These are phyloP conservation scores for Corymbia citriodora DNA, from an alignment of 441 rosid species.

Conservation along the genomic window DNA sequence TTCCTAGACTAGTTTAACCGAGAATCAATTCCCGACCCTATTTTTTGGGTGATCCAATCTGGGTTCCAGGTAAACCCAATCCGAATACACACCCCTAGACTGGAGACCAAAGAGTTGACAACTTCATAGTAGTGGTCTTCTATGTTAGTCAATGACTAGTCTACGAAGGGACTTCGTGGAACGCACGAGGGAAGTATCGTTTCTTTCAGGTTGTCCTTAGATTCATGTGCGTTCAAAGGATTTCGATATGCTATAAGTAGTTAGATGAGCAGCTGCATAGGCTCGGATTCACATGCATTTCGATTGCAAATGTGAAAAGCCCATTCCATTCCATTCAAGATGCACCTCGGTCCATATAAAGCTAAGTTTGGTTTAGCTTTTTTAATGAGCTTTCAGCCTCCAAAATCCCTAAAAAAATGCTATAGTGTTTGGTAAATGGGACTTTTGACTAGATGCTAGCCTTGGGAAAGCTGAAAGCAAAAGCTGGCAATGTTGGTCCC, in stretches of 20 bases:
- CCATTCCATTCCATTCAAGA: background rate
- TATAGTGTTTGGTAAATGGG: too few relatives aligned
- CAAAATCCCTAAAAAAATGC: too few relatives aligned
- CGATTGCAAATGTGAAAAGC: background rate
- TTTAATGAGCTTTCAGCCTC: too few relatives aligned
- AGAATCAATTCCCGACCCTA: too few relatives aligned
- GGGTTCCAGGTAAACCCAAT: too few relatives aligned
- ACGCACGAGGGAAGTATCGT: background rate
- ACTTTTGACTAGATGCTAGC: too few relatives aligned
- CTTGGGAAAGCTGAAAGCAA: too few relatives aligned
- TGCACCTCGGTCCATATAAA: background rate
- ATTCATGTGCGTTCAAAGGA: background rate
- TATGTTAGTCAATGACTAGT: background rate
- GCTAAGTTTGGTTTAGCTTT: too few relatives aligned
- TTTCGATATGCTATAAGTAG: background rate
- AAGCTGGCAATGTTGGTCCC: too few relatives aligned
- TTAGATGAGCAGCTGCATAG: background rate
- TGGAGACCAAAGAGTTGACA: background rate
- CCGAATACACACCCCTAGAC: too few relatives aligned
- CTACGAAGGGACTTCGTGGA: background rate
- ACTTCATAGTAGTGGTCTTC: rapidly evolving
- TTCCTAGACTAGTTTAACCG: too few relatives aligned
- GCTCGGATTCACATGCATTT: background rate
- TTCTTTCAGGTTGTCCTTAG: background rate
- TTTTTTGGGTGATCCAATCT: too few relatives aligned